Conservation (phyloP, 176 grass and related monocot species). For the Oryza nivara region DNA sequence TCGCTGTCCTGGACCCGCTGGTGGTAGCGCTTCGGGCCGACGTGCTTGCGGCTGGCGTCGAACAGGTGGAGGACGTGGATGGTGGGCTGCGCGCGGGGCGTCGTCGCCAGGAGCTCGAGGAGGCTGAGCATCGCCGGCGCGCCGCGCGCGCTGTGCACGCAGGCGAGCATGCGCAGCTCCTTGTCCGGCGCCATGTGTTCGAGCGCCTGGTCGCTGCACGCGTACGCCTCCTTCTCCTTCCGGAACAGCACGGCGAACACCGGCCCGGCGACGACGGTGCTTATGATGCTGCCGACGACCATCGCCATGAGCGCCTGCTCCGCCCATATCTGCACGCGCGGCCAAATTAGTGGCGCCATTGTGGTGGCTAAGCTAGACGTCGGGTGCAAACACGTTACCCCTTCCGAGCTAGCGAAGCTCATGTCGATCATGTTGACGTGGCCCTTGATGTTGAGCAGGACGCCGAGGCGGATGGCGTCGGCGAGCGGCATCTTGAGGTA, state of each 20-base stretch:
- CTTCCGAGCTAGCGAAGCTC: constrained; percentile 45
- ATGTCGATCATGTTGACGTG: constrained; percentile 63
- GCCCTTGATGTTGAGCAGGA: constrained; percentile 54
- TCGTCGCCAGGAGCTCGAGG: constrained; percentile 40
- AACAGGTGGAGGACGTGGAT: constrained; percentile 46
- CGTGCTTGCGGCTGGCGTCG: constrained; percentile 18
- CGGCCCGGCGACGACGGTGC: constrained; percentile 47
- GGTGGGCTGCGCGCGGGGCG: constrained; percentile 27
- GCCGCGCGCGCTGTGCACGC: constrained; percentile 42
- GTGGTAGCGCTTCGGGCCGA: constrained; percentile 26
- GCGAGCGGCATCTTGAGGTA: constrained; percentile 39
- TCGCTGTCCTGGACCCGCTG: constrained; percentile 30
- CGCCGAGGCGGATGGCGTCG: constrained; percentile 42
- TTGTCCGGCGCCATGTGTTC: constrained; percentile 13
- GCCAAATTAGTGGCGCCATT: no score
- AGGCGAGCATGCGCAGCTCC: constrained; percentile 49
- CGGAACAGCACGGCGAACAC: constrained; percentile 41
- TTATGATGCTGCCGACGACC: constrained; percentile 54
- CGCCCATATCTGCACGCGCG: constrained; percentile 36
- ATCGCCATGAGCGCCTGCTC: constrained; percentile 57
- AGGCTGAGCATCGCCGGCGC: constrained; percentile 44
- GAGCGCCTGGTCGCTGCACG: constrained; percentile 26
- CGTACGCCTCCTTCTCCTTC: constrained; percentile 46
- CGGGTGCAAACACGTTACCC: constrained; percentile 3
- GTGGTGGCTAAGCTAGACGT: no score